Evolutionary conservation across 2,329 filamentous ascomycete genomes (phyloP).

Genomic region (Fusarium sp.): DNA sequence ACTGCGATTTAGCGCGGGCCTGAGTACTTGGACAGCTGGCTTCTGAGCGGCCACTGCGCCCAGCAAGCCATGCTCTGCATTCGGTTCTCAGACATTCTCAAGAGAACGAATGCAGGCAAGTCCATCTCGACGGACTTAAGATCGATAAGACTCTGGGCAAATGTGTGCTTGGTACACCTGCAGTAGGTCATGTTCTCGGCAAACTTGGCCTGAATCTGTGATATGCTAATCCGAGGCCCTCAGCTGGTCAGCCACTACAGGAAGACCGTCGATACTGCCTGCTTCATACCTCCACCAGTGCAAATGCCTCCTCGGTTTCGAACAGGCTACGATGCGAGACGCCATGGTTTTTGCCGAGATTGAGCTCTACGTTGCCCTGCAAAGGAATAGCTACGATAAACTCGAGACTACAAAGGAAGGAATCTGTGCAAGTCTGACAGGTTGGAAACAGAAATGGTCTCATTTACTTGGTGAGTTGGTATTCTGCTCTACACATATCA

Average conservation of each 20-base stretch:
- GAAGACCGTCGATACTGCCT: slow-evolving; percentile 57
- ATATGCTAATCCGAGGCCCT: background rate
- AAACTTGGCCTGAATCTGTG: background rate
- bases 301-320: slow-evolving; percentile 58
- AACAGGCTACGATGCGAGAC: slow-evolving; percentile 59
- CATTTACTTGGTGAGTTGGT: slow-evolving; percentile 30
- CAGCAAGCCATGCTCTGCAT: slow-evolving; percentile 62
- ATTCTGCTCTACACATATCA: fast-evolving
- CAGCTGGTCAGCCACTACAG: slow-evolving; percentile 60
- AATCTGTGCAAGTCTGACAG: slow-evolving; percentile 18
- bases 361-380: slow-evolving; percentile 55
- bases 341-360: slow-evolving; percentile 60
- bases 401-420: slow-evolving; percentile 46
- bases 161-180: slow-evolving; percentile 35
- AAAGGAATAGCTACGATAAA: slow-evolving; percentile 51
- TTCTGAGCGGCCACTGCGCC: slow-evolving; percentile 59
- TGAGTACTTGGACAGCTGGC: slow-evolving; percentile 62
- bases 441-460: slow-evolving; percentile 39
- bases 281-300: slow-evolving; percentile 58
- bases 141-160: slow-evolving; percentile 44
- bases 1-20: slow-evolving; percentile 30
- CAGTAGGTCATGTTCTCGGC: slow-evolving; percentile 19
- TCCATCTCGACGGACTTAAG: slow-evolving; percentile 54
- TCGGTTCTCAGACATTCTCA: slow-evolving; percentile 59
- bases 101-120: slow-evolving; percentile 52